These are phyloP conservation scores for Amanita polypyramis DNA, from an alignment of 768 basidiomycete genomes.

Conservation along the genomic window DNA sequence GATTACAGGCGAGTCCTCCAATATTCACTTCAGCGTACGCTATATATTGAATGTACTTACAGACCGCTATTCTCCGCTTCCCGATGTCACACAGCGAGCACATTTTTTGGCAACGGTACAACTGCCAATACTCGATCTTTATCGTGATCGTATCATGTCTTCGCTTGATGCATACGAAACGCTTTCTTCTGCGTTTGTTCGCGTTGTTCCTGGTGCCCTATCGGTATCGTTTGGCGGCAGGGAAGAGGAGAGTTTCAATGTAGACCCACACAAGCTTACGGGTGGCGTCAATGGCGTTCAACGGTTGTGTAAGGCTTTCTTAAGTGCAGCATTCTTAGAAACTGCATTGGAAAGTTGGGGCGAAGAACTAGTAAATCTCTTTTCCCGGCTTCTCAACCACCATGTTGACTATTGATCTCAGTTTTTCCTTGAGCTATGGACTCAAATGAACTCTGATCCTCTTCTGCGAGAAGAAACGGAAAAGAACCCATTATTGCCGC, in stretches of 20 bases:
- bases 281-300: constrained; percentile 78
- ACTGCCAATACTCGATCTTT: constrained; percentile 71
- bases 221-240: constrained; percentile 43
- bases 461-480: constrained; percentile 46
- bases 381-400: background rate
- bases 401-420: constrained; percentile 19
- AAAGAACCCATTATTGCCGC: constrained; percentile 40
- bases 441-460: constrained; percentile 57
- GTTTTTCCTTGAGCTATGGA: constrained; percentile 92
- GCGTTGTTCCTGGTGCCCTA: constrained; percentile 88
- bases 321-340: constrained; percentile 71
- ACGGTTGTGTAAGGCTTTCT: constrained; percentile 73
- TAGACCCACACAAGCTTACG: constrained; percentile 59
- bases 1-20: constrained; percentile 59
- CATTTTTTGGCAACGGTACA: constrained; percentile 83
- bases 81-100: constrained; percentile 62
- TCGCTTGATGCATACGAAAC: constrained; percentile 94
- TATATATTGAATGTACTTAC: constrained; percentile 1
- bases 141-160: constrained; percentile 65
- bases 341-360: constrained; percentile 71
- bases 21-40: background rate
- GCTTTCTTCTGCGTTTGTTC: constrained; percentile 76
- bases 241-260: constrained; percentile 27
- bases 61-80: constrained; percentile 91
- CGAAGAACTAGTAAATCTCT: constrained; percentile 66